Evolutionary conservation across 805 yeast species (phyloP).

Genomic region (Yarrowia bubula): DNA sequence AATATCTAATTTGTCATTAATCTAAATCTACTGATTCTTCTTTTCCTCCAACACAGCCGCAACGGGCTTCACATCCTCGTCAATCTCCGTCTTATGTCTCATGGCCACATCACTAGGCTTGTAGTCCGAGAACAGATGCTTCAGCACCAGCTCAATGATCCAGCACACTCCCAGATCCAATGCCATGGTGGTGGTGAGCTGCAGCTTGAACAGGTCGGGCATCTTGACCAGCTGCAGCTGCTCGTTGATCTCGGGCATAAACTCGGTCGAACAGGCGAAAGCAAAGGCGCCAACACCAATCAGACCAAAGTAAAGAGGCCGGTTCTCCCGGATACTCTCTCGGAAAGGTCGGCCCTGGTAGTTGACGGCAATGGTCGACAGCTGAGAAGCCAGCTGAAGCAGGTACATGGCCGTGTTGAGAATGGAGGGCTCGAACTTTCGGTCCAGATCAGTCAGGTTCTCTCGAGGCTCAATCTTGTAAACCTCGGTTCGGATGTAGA

Average conservation of each 20-base stretch:
- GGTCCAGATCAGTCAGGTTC: slow-evolving; percentile 85
- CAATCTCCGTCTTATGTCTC: slow-evolving; percentile 37
- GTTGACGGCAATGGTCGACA: slow-evolving; percentile 95
- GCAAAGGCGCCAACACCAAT: slow-evolving; percentile 88
- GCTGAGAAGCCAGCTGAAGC: slow-evolving; percentile 92
- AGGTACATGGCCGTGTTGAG: slow-evolving; percentile 95
- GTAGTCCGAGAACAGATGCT: slow-evolving; percentile 79
- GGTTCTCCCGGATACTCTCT: slow-evolving; percentile 83
- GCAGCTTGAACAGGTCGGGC: slow-evolving; percentile 67
- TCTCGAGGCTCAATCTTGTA: slow-evolving; percentile 89
- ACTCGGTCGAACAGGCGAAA: slow-evolving; percentile 87
- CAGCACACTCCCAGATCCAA: slow-evolving; percentile 75
- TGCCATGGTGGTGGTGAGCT: slow-evolving; percentile 69
- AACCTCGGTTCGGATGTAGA: slow-evolving; percentile 80
- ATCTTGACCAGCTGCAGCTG: slow-evolving; percentile 90
- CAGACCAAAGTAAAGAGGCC: slow-evolving; percentile 95
- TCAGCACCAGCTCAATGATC: slow-evolving; percentile 76
- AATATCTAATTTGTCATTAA: slow-evolving; percentile 18
- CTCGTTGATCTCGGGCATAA: slow-evolving; percentile 89
- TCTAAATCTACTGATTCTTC: slow-evolving; percentile 31
- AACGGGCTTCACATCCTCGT: slow-evolving; percentile 25
- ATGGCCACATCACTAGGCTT: slow-evolving; percentile 88
- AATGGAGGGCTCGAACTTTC: slow-evolving; percentile 81
- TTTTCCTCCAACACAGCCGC: slow-evolving; percentile 30
- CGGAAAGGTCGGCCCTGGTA: slow-evolving; percentile 97